phyloP scores from a whole-genome alignment of 2,329 filamentous ascomycete genomes.

The Chaetoscypha palmicola region DNA sequence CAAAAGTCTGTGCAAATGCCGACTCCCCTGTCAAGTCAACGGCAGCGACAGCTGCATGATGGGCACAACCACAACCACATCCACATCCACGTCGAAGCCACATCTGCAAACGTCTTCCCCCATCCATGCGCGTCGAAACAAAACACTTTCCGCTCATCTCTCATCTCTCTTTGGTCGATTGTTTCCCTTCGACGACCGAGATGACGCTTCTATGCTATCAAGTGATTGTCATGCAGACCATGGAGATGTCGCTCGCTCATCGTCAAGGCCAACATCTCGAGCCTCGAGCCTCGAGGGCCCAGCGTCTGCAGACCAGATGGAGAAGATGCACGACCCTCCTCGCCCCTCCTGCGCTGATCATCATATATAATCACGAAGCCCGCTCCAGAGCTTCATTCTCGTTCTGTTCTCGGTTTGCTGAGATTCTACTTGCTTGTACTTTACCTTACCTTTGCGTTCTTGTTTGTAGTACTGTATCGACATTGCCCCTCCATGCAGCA shows the following conservation, averaged over 20 bases:
- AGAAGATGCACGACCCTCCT: constrained; percentile 2
- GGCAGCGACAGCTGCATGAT: too few species aligned
- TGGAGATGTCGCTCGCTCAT: too few species aligned
- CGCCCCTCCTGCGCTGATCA: not conserved
- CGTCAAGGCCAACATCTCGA: constrained; percentile 1
- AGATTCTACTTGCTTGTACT: too few species aligned
- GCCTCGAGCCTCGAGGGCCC: not conserved
- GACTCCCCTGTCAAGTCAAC: not conserved
- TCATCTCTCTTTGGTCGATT: not conserved
- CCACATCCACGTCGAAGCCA: too few species aligned
- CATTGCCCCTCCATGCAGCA: too few species aligned
- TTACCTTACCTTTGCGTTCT: too few species aligned
- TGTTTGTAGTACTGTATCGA: too few species aligned
- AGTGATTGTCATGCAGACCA: constrained; percentile 1
- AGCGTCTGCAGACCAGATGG: constrained; percentile 5
- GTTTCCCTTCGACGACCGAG: not conserved
- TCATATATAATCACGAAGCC: constrained; percentile 1
- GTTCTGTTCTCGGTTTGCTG: not conserved
- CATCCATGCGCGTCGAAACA: too few species aligned
- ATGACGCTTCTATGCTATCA: constrained; percentile 9
- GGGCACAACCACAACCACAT: too few species aligned
- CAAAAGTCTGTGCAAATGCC: not conserved
- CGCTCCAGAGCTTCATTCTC: not conserved
- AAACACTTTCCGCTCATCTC: not conserved
- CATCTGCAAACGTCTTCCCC: too few species aligned